Evolutionary conservation across 306 rosid genomes (phyloP).

Genomic region (Sesbania bispinosa): DNA sequence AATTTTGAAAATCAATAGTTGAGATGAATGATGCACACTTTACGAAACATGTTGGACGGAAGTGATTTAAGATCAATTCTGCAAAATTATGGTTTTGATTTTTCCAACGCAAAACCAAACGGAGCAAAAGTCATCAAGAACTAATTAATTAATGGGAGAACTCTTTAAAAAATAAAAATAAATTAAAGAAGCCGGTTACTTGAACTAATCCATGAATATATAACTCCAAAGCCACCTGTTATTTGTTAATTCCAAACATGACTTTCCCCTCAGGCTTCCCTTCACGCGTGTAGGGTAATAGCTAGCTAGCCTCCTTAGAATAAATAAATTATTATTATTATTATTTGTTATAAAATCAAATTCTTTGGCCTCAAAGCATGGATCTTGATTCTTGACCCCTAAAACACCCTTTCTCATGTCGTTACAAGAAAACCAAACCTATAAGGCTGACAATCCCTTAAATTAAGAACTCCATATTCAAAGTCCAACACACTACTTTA

Average conservation of each 20-base stretch:
- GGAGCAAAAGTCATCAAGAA: background rate
- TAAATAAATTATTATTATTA: background rate
- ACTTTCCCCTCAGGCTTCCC: conserved; percentile 11
- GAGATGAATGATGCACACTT: too few relatives aligned
- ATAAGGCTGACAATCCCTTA: background rate
- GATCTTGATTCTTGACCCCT: conserved; percentile 24
- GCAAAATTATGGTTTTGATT: too few relatives aligned
- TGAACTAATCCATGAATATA: conserved; percentile 22
- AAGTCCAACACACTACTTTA: background rate
- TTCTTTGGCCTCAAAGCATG: background rate
- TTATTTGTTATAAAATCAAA: background rate
- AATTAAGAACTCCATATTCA: background rate
- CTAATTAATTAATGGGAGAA: background rate
- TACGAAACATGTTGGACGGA: too few relatives aligned
- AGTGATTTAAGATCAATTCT: too few relatives aligned
- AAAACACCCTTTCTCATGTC: conserved; percentile 23
- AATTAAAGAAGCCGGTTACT: conserved; percentile 23
- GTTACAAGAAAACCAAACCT: conserved; percentile 1
- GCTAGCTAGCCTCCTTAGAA: background rate
- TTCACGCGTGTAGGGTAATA: background rate
- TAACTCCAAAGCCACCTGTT: background rate
- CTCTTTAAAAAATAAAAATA: too few relatives aligned
- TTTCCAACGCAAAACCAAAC: too few relatives aligned
- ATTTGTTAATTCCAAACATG: background rate
- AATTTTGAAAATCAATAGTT: too few relatives aligned